Base-by-base conservation (phyloP, 2,329 filamentous ascomycete species). In the Colletotrichum plurivorum region DNA sequence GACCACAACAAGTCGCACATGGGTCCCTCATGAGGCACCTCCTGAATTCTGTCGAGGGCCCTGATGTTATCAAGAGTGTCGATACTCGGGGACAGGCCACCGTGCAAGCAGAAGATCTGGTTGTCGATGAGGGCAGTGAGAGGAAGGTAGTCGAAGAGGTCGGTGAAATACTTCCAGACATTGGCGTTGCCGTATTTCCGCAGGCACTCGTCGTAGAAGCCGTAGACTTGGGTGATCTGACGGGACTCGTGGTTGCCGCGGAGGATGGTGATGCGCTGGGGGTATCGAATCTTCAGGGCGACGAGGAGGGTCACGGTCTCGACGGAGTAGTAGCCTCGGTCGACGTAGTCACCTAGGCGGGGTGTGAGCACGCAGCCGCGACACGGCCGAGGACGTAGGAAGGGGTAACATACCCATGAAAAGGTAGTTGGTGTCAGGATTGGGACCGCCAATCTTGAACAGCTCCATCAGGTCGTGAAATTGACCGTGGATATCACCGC, bases 381-480 rank as follows among this genome's bases (percentile, higher is more conserved):
- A 64, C 20, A 41, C 18, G 43, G 48, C 22, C 20, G 10, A 36
- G 31, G 31, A 36, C 31, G 31, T 9, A 36, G 31, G 27, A 27
- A 45, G n/a, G 49, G 22, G 9, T 60, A 53, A 73, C 90, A 78
- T 84, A 96, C 94, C 95, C 94, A 99, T 98, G 86, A 98, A 98
- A 74, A 98, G 92, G 84, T 98, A 98, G 86, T 98, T 98, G 79
- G 96, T 98, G 83, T 99, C 96, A 74, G 96, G 96, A 80, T 97
- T 98, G 70, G 95, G 94, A 63, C 96, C 96, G 75, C 96, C 96
- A 81, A 99, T 98, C 85, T 97, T 97, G 89, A 99, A 99, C 62
- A 99, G 90, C 85, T 99, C 96, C 94, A 99, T 98, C 82, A 99
- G 84, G 79, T 99, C 96, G 83, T 98, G 95, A 82, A 98, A 98